Conservation (phyloP, 192 early-diverging fungal species). For the Endogone sp. region DNA sequence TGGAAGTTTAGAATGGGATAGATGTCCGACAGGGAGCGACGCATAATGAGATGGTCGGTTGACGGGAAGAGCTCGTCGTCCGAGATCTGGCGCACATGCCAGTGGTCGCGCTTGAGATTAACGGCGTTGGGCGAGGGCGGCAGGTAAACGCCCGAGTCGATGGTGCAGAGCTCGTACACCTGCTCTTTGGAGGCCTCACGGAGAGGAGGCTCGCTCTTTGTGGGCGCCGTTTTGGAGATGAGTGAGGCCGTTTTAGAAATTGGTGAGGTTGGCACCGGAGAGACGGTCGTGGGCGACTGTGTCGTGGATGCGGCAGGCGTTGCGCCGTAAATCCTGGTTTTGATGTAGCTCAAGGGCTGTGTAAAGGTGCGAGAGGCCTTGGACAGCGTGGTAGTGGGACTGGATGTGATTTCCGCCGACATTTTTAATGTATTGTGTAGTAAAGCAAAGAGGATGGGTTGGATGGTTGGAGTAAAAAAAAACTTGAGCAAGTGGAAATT, state of each 20-base stretch:
- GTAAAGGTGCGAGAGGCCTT: not conserved
- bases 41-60: not conserved
- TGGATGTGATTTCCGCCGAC: not conserved
- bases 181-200: slow-evolving; percentile 9
- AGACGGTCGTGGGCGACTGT: not conserved
- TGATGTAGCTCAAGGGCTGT: not conserved
- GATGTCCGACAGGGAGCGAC: not conserved
- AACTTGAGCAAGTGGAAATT: too few species aligned
- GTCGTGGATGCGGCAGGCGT: not conserved
- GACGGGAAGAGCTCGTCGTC: not conserved
- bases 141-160: slow-evolving; percentile 27
- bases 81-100: not conserved
- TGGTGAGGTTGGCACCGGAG: not conserved
- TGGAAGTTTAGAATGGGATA: not conserved
- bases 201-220: not conserved
- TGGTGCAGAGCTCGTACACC: slow-evolving; percentile 24
- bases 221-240: not conserved
- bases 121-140: slow-evolving; percentile 18
- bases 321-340: not conserved
- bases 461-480: not conserved
- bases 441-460: not conserved
- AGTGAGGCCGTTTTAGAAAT: not conserved
- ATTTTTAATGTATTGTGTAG: not conserved
- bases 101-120: not conserved
- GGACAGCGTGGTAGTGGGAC: not conserved